phyloP scores from a whole-genome alignment of 2,329 filamentous ascomycete genomes.

The Aureobasidium melanogenum region DNA sequence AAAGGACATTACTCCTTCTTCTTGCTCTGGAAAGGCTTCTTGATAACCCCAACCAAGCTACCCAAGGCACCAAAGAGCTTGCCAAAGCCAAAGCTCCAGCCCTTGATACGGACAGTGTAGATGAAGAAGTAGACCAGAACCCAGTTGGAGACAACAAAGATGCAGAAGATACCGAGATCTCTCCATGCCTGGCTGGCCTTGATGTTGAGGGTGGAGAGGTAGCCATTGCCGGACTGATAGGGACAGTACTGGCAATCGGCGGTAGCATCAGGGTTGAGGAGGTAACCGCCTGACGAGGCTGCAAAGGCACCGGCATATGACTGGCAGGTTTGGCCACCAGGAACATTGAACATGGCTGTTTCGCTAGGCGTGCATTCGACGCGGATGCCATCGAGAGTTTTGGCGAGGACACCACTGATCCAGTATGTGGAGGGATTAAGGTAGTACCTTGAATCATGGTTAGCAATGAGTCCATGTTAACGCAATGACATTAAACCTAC shows the following conservation, averaged over 20 bases:
- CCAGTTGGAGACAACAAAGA: conserved; percentile 64
- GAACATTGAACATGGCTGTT: conserved; percentile 56
- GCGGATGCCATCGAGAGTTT: conserved; percentile 46
- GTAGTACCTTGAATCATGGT: background rate
- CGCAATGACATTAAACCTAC: conserved; percentile 40
- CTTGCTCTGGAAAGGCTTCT: conserved; percentile 23
- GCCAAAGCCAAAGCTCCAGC: conserved; percentile 63
- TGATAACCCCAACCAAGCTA: conserved; percentile 29
- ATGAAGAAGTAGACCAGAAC: conserved; percentile 62
- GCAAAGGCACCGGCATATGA: conserved; percentile 57
- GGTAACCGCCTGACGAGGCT: conserved; percentile 47
- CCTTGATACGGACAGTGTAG: conserved; percentile 60
- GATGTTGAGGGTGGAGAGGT: conserved; percentile 52
- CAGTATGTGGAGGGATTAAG: conserved; percentile 60
- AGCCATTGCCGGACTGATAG: conserved; percentile 57
- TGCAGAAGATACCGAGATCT: conserved; percentile 63
- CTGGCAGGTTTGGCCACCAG: conserved; percentile 54
- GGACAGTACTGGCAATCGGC: conserved; percentile 61
- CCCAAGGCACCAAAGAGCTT: conserved; percentile 44
- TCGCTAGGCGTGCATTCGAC: conserved; percentile 44
- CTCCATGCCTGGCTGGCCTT: conserved; percentile 56
- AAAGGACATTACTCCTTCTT: conserved; percentile 7
- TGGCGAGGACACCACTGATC: conserved; percentile 60
- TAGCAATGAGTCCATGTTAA: background rate
- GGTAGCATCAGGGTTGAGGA: conserved; percentile 53